Percentiles rank a stretch among this genome's conserved stretches.
phyloP scores from a whole-genome alignment of 208 protist genomes.

The Acanthamoeba castellanii region DNA sequence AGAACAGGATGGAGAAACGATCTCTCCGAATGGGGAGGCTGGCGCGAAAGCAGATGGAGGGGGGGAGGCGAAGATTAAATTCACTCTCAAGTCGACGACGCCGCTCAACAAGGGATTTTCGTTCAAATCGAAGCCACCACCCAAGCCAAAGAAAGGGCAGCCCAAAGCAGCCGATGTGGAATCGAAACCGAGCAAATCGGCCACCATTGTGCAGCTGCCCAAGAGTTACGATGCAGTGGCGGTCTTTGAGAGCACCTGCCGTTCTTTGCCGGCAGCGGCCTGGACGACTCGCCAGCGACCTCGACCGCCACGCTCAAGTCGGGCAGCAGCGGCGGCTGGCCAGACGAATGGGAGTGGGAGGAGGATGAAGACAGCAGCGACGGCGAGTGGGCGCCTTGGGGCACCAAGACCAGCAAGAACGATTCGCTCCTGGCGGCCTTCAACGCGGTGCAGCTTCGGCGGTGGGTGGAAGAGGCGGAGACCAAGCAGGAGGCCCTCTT shows the following conservation, averaged over 20 bases:
- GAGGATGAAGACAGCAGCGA: not conserved
- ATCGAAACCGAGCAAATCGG: not conserved
- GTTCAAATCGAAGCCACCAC: not conserved
- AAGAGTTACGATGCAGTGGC: not conserved
- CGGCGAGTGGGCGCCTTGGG: not conserved
- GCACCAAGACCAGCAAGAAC: not conserved
- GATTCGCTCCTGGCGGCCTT: not conserved
- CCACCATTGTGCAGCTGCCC: not conserved
- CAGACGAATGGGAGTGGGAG: constrained; percentile 52
- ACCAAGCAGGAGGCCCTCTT: constrained; percentile 35
- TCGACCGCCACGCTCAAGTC: not conserved
- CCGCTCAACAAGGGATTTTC: constrained; percentile 2
- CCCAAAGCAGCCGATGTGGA: not conserved
- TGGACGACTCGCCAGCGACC: not conserved
- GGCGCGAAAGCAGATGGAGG: not conserved
- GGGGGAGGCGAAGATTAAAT: constrained; percentile 34
- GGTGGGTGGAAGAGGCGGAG: constrained; percentile 23
- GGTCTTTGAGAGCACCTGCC: not conserved
- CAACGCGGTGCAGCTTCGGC: not conserved
- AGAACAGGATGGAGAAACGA: not conserved
- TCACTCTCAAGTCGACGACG: not conserved
- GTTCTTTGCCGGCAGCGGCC: constrained; percentile 5
- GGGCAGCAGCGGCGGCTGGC: not conserved
- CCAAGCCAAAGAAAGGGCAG: not conserved
- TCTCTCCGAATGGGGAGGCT: not conserved